Evolutionary conservation across 768 basidiomycete species (phyloP).

Genomic region (Amanita jacksonii): DNA sequence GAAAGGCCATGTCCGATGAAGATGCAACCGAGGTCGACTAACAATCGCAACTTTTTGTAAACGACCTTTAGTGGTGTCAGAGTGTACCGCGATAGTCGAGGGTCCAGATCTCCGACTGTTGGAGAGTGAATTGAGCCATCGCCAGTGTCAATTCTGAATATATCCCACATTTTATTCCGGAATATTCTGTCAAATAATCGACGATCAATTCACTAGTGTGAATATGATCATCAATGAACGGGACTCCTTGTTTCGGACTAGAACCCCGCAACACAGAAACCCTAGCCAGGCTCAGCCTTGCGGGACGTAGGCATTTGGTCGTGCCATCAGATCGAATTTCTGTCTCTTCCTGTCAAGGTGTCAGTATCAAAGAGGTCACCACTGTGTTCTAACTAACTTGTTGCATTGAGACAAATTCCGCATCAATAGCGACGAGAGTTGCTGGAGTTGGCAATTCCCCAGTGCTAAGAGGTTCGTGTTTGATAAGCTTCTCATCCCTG

Average conservation of each 20-base stretch:
- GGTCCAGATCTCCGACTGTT: slow-evolving; percentile 88
- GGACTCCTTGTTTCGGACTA: slow-evolving; percentile 69
- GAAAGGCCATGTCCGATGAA: slow-evolving; percentile 97
- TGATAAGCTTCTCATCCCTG: slow-evolving; percentile 61
- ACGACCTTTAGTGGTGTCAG: slow-evolving; percentile 95
- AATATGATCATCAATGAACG: slow-evolving; percentile 98
- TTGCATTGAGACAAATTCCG: slow-evolving; percentile 96
- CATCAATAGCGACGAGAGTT: slow-evolving; percentile 89
- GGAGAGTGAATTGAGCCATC: slow-evolving; percentile 6
- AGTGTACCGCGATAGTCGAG: slow-evolving; percentile 71
- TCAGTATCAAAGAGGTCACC: background rate
- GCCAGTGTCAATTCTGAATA: background rate
- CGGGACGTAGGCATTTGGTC: slow-evolving; percentile 85
- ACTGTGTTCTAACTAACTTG: slow-evolving; percentile 39
- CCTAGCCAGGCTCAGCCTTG: slow-evolving; percentile 84
- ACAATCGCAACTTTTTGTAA: slow-evolving; percentile 90
- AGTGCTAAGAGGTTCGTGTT: slow-evolving; percentile 62
- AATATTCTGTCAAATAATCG: slow-evolving; percentile 95
- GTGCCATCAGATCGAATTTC: slow-evolving; percentile 94
- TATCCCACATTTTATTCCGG: slow-evolving; percentile 82
- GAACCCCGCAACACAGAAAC: slow-evolving; percentile 90
- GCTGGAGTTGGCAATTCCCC: slow-evolving; percentile 82
- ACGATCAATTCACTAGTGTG: slow-evolving; percentile 93
- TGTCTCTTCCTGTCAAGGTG: slow-evolving; percentile 66
- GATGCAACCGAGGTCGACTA: slow-evolving; percentile 92